phyloP scores from a whole-genome alignment of 2,329 filamentous ascomycete genomes.

The Didymella lethalis region DNA sequence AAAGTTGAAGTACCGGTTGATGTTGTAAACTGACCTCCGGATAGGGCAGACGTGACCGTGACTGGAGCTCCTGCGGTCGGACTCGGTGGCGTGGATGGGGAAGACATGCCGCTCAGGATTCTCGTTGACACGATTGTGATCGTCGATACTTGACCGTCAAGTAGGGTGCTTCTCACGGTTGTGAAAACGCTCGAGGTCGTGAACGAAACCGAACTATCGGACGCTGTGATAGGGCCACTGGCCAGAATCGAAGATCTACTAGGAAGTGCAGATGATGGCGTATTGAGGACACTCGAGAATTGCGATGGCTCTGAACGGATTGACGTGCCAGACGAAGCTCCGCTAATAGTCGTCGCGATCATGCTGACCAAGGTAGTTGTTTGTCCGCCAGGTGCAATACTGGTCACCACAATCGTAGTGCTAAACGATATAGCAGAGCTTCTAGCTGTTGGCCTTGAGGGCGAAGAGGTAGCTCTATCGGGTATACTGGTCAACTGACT shows the following conservation, averaged over 20 bases:
- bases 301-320: not conserved
- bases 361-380: not conserved
- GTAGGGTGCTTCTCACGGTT: slow-evolving; percentile 9
- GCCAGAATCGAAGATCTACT: not conserved
- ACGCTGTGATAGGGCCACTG: not conserved
- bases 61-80: not conserved
- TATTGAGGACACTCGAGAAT: not conserved
- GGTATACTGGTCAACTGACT: not conserved
- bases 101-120: not conserved
- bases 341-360: not conserved
- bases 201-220: not conserved
- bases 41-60: not conserved
- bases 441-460: too few species aligned
- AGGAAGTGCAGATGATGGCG: not conserved
- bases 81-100: not conserved
- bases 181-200: slow-evolving; percentile 2
- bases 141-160: slow-evolving; percentile 6
- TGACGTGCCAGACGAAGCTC: not conserved
- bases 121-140: not conserved
- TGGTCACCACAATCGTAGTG: not conserved
- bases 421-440: not conserved
- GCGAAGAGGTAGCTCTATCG: not conserved
- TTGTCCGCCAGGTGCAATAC: not conserved
- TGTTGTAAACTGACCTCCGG: not conserved
- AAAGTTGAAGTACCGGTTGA: not conserved